Base-by-base conservation (phyloP, 2,329 filamentous ascomycete genomes). In the Talaromyces pinophilus region DNA sequence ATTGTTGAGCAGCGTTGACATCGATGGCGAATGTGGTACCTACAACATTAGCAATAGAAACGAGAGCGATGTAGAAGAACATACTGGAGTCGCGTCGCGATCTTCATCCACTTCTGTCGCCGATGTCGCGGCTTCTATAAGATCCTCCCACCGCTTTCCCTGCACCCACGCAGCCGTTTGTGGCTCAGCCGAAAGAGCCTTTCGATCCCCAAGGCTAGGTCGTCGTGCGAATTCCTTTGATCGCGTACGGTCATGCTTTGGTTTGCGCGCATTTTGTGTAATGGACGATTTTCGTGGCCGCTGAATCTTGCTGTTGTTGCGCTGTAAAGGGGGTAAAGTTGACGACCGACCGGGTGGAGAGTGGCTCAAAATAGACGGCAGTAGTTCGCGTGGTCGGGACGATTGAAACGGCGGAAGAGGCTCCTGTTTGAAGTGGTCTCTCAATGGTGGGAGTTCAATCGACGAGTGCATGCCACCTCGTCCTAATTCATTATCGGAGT, bases 101-200 rank as follows among this genome's bases (percentile, higher is more conserved):
- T 95, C 93, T 77, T 96, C 92, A 75, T 95, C 86, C 73, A 90
- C 94, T 80, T 96, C 93, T 2, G 92, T 96, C 33, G 93, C 93
- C 68, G 92, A 97, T 38, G 94, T 93, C 64, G 92, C 94, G 62
- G 94, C 94, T 79, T 97, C 93, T 70, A 98, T 96, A 68, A 98
- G 84, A 78, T 98, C 94, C 79, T 97, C 92, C 95, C 94, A 98
- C 73, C 94, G 86, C 81, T 95, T 96, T 70, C 92, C 93, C 79
- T 91, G 88, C 59, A 86, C 82, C 72, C 85, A 87, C 19, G 85
- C 91, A 67, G 91, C 90, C 22, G 87, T 88, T 65, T 90, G 87
- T 28, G 93, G 93, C 78, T 97, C 94, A 50, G 92, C 92, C 17
- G 92, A 96, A 71, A 91, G 86, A 65, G 92, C 92, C 80, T 97